Evolutionary conservation across 1,139 yeast genomes (phyloP), one percentile per base, ranked within the genome.

Genomic region (Pichia sp.): DNA sequence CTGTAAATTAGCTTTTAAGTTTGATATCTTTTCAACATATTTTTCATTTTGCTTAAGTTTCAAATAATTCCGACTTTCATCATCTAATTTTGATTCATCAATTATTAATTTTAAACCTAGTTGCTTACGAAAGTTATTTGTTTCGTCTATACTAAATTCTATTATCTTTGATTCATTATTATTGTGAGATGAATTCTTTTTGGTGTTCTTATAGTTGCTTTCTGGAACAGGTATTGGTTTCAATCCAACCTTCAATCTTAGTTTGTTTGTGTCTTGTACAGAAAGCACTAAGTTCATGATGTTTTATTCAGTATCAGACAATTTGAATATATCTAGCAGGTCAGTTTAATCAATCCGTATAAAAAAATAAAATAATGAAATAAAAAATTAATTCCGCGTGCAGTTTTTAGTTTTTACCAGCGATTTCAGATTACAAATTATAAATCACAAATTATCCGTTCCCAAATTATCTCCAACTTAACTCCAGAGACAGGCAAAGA

Each of bases 41-140:
- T 16, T 19, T 27, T 50, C 49, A 10, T 47, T 29, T 3, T 41
- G 25, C 39, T 55, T 31, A 5, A 47, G 46, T 0, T 48, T 34
- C 41, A 58, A 60, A 46, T 58, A 62, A 8, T 63, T 61, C 19
- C 60, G 61, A 25, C 56, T 54, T 48, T 67, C 68, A 29, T 52
- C 27, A 68, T 63, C 55, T 60, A 67, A 55, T 69, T 69, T 1
- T 5, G 22, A 46, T 33, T 44, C 52, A 28, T 42, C 41, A 9
- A 57, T 57, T 25, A 61, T 56, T 25, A 56, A 52, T 31, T 53
- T 54, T 16, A 63, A 51, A 2, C 67, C 67, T 10, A 60, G 38
- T 43, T 56, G 50, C 10, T 54, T 48, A 42, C 64, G 49, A 7
- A 59, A 52, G 41, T 56, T 58, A 42, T 66, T 63, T 1, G 69